phyloP scores from a whole-genome alignment of 441 rosid species.

The Jatropha podagrica region DNA sequence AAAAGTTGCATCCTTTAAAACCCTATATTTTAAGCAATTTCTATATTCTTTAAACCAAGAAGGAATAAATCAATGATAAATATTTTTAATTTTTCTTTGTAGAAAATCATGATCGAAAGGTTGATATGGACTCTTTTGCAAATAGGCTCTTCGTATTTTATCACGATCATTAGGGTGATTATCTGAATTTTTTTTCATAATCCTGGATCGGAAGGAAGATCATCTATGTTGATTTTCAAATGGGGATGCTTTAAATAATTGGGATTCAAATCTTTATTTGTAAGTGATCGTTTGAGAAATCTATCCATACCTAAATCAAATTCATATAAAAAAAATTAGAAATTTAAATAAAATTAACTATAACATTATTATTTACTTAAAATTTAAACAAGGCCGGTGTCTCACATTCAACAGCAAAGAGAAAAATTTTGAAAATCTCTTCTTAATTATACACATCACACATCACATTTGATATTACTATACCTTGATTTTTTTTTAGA shows the following conservation, averaged over 20 bases:
- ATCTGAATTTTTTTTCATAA: background rate
- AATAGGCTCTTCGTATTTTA: background rate
- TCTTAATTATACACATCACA: too few species aligned
- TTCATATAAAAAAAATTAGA: too few species aligned
- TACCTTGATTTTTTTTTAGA: too few species aligned
- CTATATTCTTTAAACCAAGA: slow-evolving; percentile 4
- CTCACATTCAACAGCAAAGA: background rate
- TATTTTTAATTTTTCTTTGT: background rate
- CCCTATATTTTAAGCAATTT: slow-evolving; percentile 13
- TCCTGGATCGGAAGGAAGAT: background rate
- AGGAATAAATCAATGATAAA: background rate
- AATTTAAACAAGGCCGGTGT: too few species aligned
- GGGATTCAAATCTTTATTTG: too few species aligned
- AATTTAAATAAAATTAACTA: too few species aligned
- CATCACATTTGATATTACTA: too few species aligned
- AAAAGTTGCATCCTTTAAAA: background rate
- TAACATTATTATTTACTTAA: too few species aligned
- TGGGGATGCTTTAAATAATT: background rate
- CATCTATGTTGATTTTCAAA: background rate
- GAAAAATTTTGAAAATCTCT: too few species aligned
- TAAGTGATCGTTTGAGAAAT: too few species aligned
- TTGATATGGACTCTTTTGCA: slow-evolving; percentile 17
- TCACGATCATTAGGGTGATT: slow-evolving; percentile 14
- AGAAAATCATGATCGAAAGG: slow-evolving; percentile 1
- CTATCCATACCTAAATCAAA: too few species aligned